phyloP scores from a whole-genome alignment of 2,329 filamentous ascomycete genomes.

The Hymenoscyphus albidus region DNA sequence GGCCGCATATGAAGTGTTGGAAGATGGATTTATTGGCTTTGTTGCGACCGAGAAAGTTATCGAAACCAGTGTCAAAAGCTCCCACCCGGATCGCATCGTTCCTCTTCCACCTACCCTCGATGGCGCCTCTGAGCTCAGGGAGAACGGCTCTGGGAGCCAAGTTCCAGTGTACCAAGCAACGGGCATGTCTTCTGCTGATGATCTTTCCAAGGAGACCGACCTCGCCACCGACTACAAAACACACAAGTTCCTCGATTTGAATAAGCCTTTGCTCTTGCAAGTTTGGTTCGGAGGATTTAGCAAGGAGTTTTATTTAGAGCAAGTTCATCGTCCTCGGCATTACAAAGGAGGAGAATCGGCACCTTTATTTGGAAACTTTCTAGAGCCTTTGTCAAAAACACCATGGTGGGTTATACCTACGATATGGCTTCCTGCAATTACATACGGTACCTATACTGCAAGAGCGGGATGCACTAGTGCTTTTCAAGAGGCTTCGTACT shows the following conservation, averaged over 20 bases:
- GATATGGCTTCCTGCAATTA: slow-evolving; percentile 77
- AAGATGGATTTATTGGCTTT: slow-evolving; percentile 82
- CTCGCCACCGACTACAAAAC: slow-evolving; percentile 70
- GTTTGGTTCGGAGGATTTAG: slow-evolving; percentile 83
- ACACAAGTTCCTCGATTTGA: slow-evolving; percentile 92
- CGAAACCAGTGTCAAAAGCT: slow-evolving; percentile 38
- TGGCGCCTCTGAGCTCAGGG: slow-evolving; percentile 45
- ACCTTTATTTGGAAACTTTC: slow-evolving; percentile 92
- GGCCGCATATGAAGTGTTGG: slow-evolving; percentile 90
- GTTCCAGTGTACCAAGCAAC: slow-evolving; percentile 56
- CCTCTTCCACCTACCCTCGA: slow-evolving; percentile 48
- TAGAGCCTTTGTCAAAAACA: slow-evolving; percentile 95
- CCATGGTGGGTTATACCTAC: slow-evolving; percentile 88
- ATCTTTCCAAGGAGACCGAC: slow-evolving; percentile 84
- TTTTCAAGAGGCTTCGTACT: slow-evolving; percentile 55
- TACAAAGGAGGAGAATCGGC: slow-evolving; percentile 92
- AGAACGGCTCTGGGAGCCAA: slow-evolving; percentile 34
- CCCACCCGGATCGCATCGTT: slow-evolving; percentile 41
- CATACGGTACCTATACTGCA: slow-evolving; percentile 68
- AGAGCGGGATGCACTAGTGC: slow-evolving; percentile 54
- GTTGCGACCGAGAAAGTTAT: slow-evolving; percentile 52
- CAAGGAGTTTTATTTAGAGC: slow-evolving; percentile 95
- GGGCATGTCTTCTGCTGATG: slow-evolving; percentile 85
- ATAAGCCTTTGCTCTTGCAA: slow-evolving; percentile 78
- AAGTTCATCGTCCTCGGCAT: slow-evolving; percentile 91